Conservation (phyloP, 805 yeast species). For the Dipodascopsis uninucleata region DNA sequence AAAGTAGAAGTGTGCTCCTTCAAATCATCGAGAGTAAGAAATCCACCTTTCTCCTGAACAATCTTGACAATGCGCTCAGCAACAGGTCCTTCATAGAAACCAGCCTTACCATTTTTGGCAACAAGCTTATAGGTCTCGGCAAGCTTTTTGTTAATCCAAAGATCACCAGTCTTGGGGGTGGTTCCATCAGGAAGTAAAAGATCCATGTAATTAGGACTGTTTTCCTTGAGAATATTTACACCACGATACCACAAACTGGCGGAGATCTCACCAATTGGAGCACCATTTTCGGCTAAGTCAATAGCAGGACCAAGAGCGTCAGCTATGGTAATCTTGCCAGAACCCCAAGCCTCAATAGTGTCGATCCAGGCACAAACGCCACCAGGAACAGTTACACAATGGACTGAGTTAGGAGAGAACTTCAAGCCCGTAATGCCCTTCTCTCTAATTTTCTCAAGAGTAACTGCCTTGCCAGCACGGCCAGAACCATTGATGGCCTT, state of each 20-base stretch:
- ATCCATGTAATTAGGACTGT: conserved; percentile 37
- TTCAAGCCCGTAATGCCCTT: conserved; percentile 48
- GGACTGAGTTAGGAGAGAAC: conserved; percentile 51
- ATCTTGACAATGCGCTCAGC: conserved; percentile 62
- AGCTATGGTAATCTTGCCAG: conserved; percentile 56
- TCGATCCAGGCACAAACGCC: conserved; percentile 79
- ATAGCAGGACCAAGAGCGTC: conserved; percentile 64
- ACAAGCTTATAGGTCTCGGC: conserved; percentile 53
- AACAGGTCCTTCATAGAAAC: conserved; percentile 66
- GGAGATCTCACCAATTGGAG: conserved; percentile 59
- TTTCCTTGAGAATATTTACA: conserved; percentile 39
- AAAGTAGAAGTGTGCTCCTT: conserved; percentile 54
- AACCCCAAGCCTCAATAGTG: conserved; percentile 66
- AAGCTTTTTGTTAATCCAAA: conserved; percentile 49
- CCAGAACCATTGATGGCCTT: conserved; percentile 76
- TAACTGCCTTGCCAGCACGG: conserved; percentile 52
- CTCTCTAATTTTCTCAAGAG: conserved; percentile 47
- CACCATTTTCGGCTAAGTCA: conserved; percentile 65
- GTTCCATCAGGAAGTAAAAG: conserved; percentile 36
- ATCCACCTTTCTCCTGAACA: conserved; percentile 52
- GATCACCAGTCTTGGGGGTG: conserved; percentile 58
- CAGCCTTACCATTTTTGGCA: conserved; percentile 57
- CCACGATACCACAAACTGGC: conserved; percentile 50
- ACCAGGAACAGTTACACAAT: conserved; percentile 71
- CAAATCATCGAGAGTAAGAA: conserved; percentile 55